These are phyloP conservation scores for Microbotryum saponariae DNA, from an alignment of 1,284 basidiomycete genomes.

Conservation along the genomic window DNA sequence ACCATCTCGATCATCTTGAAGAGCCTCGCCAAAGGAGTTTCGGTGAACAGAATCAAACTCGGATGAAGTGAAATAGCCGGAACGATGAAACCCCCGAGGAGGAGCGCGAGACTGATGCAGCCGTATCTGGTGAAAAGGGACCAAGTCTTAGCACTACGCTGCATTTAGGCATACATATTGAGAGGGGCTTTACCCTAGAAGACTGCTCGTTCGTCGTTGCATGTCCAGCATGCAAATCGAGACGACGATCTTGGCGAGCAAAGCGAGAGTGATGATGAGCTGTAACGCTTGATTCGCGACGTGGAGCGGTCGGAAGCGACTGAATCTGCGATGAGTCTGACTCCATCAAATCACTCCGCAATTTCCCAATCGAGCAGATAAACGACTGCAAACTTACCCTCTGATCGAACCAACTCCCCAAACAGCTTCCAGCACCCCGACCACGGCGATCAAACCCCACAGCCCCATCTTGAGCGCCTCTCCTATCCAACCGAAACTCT, in stretches of 20 bases:
- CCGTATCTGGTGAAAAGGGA: neutral
- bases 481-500: too few relatives aligned
- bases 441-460: too few relatives aligned
- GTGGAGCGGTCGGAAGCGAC: too few relatives aligned
- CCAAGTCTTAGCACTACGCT: neutral
- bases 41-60: neutral
- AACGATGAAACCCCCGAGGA: neutral
- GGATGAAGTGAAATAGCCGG: neutral
- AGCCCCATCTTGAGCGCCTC: too few relatives aligned
- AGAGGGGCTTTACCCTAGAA: too few relatives aligned
- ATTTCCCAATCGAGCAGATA: too few relatives aligned
- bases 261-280: neutral
- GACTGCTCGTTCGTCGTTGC: neutral
- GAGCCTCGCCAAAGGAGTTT: slow-evolving; percentile 4
- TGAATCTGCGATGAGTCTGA: too few relatives aligned
- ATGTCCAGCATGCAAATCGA: neutral
- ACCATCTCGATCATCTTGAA: slow-evolving; percentile 6
- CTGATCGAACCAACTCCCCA: too few relatives aligned
- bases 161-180: neutral
- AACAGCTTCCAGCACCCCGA: too few relatives aligned
- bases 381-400: too few relatives aligned
- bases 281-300: neutral
- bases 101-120: neutral
- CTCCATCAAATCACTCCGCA: too few relatives aligned
- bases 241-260: neutral